Evolutionary conservation across 371 early-diverging fungal genomes (phyloP).

Genomic region (Chytridiales sp.): DNA sequence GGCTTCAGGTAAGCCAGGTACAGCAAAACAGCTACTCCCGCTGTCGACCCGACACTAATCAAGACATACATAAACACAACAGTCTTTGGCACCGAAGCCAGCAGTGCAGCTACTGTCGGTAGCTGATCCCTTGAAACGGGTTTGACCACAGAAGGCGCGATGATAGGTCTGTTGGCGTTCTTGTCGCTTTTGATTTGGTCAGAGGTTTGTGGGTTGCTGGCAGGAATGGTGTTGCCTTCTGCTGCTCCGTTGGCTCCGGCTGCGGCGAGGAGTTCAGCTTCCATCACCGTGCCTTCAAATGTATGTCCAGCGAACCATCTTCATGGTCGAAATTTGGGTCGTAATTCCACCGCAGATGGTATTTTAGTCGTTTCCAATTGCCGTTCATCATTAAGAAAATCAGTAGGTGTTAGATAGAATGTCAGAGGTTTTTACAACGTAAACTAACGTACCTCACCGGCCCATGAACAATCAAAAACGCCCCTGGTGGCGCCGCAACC

Average conservation of each 20-base stretch:
- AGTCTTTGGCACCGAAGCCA: constrained; percentile 18
- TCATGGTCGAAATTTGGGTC: too few relatives aligned
- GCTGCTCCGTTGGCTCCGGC: neutral
- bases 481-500: constrained; percentile 10
- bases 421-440: too few relatives aligned
- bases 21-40: constrained; percentile 13
- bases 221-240: neutral
- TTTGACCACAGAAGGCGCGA: constrained; percentile 15
- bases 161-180: constrained; percentile 14
- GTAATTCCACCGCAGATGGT: too few relatives aligned
- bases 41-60: constrained; percentile 14
- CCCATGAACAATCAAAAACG: constrained; percentile 21
- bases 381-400: too few relatives aligned
- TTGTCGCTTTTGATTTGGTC: neutral
- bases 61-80: constrained; percentile 19
- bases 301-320: constrained; percentile 30
- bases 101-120: constrained; percentile 19
- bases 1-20: constrained; percentile 28
- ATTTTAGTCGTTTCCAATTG: too few relatives aligned
- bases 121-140: constrained; percentile 21
- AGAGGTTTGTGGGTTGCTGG: too few relatives aligned
- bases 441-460: constrained; percentile 24
- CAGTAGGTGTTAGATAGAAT: too few relatives aligned
- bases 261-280: neutral
- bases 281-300: constrained; percentile 17